Evolutionary conservation across 805 yeast species (phyloP).

Genomic region (Candida stauntonica): DNA sequence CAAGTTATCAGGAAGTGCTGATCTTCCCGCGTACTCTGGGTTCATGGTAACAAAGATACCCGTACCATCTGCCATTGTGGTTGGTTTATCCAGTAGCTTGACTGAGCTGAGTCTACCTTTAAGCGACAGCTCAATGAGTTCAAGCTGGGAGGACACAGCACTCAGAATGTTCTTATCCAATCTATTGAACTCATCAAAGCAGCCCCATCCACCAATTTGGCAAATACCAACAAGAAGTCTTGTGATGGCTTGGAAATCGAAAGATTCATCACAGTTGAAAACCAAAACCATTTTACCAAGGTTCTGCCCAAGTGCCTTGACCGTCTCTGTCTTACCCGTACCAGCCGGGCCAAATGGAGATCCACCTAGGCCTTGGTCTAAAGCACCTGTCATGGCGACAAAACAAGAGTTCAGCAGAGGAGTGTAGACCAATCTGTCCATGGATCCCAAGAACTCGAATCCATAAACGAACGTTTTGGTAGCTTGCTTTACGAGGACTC

Average conservation of each 20-base stretch:
- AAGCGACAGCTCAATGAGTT: slow-evolving; percentile 58
- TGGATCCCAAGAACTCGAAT: slow-evolving; percentile 75
- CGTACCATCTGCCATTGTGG: slow-evolving; percentile 41
- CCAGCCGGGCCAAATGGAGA: slow-evolving; percentile 96
- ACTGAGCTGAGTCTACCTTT: slow-evolving; percentile 22
- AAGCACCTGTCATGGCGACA: slow-evolving; percentile 67
- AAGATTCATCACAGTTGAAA: slow-evolving; percentile 87
- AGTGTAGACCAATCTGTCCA: slow-evolving; percentile 71
- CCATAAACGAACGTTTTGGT: slow-evolving; percentile 57
- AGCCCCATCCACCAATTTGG: slow-evolving; percentile 88
- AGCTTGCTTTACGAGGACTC: slow-evolving; percentile 49
- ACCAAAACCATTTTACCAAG: slow-evolving; percentile 81
- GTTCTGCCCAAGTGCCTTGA: slow-evolving; percentile 76
- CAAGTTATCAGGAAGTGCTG: slow-evolving; percentile 79
- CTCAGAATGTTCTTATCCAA: slow-evolving; percentile 67
- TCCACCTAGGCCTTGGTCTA: slow-evolving; percentile 76
- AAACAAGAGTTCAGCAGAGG: slow-evolving; percentile 64
- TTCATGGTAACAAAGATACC: slow-evolving; percentile 90
- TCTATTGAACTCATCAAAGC: slow-evolving; percentile 93
- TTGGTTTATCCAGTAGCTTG: slow-evolving; percentile 39
- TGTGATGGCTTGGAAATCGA: slow-evolving; percentile 75
- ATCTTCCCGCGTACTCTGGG: slow-evolving; percentile 83
- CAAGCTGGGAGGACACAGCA: slow-evolving; percentile 80
- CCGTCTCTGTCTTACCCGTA: slow-evolving; percentile 91
- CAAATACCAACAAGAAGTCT: slow-evolving; percentile 76